Base-by-base conservation (phyloP, 441 rosid species). In the Populus hybrid region DNA sequence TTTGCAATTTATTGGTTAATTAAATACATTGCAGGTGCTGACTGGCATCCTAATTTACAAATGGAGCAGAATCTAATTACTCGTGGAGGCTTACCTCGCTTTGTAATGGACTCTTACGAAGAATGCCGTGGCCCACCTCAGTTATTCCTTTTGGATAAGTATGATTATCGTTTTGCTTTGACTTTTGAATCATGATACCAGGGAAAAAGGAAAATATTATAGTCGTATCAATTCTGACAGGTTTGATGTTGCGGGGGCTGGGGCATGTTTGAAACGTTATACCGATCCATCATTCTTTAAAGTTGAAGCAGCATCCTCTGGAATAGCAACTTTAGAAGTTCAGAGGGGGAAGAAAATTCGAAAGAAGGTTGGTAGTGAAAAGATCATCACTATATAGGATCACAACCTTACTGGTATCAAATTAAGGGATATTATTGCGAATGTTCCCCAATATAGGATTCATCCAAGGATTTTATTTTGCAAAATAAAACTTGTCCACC, bases 171-270 rank as follows among this genome's bases (percentile, higher is more conserved):
- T 53, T 68, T 65, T 53, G 45, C 10, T 31, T 64, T n/a, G 5
- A 14, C 21, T 26, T 66, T 28, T 16, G 9, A 12, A 26, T 66
- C 29, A 14, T 16, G 3, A 6, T 66, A 66, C 69, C 10, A 14
- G 18, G 35, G 21, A 66, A 66, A 66, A 29, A 66, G 36, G 4
- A 36, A 71, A 20, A 12, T 77, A 71, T 79, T 76, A 36, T 64
- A 35, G 18, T 73, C 68, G 9, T 73, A 64, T 76, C 79, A 71
- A 23, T 83, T 73, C 59, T 68, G 59, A 81, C 88, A 97, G 99
- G 82, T 97, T 91, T 82, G 99, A 97, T 92, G 90, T 89, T 81
- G 97, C 97, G 29, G 99, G 99, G 50, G 94, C 97, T 82, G 98
- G 99, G 64, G 96, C 98, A 53, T 94, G 98, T 82, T 86, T 97